These are phyloP conservation scores for Centaurea solstitialis DNA, from an alignment of 129 eudicot genomes.

Conservation along the genomic window DNA sequence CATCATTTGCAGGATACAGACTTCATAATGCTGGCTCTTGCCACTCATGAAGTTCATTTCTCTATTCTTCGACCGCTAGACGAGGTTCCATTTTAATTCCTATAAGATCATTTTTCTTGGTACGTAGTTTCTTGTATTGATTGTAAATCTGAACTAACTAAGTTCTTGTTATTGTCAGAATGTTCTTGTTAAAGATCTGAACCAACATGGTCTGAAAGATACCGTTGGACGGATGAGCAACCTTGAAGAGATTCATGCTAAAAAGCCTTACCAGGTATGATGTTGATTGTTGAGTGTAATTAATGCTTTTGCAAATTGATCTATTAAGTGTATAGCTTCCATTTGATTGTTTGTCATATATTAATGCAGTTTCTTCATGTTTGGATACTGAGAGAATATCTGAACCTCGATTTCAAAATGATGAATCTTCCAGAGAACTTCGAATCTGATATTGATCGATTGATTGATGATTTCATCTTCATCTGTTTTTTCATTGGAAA, in stretches of 20 bases:
- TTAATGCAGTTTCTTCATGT: slow-evolving; percentile 58
- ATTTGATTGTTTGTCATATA: background rate
- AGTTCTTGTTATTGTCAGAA: slow-evolving; percentile 34
- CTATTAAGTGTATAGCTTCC: background rate
- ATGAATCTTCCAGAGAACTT: slow-evolving; percentile 33
- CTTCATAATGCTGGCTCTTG: slow-evolving; percentile 63
- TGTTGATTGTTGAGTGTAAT: background rate
- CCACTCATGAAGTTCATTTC: slow-evolving; percentile 68
- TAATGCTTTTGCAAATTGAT: background rate
- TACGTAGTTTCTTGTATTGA: background rate
- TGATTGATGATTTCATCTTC: slow-evolving; percentile 65
- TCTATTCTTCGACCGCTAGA: slow-evolving; percentile 42
- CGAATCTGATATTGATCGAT: slow-evolving; percentile 40
- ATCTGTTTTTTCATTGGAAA: slow-evolving; percentile 65
- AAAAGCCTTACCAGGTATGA: slow-evolving; percentile 39
- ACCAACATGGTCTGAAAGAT: background rate
- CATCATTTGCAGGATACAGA: slow-evolving; percentile 53
- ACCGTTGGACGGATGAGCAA: background rate
- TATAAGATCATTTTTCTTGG: background rate
- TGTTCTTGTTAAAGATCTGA: slow-evolving; percentile 16
- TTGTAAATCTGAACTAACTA: background rate
- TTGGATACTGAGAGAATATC: slow-evolving; percentile 65
- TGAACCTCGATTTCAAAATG: slow-evolving; percentile 38
- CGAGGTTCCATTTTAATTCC: slow-evolving; percentile 35
- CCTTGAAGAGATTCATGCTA: background rate